Conservation (phyloP, 2,329 filamentous ascomycete species). For the Bipolaris bicolor region DNA sequence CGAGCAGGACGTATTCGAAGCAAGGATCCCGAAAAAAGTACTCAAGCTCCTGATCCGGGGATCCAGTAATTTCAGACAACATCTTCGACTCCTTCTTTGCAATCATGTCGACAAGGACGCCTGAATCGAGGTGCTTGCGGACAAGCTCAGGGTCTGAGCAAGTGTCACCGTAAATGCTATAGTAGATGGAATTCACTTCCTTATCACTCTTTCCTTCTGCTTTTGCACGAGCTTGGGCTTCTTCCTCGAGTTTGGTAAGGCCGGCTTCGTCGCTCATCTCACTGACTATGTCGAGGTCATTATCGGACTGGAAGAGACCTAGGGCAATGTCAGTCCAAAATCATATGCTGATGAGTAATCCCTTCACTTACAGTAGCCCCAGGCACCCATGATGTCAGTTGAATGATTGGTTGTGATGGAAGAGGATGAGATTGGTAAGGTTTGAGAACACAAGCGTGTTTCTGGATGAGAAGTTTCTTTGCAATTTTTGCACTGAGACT, state of each 20-base stretch:
- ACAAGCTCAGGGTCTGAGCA: constrained; percentile 24
- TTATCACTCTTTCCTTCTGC: constrained; percentile 16
- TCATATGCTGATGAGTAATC: accelerated
- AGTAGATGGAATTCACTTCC: constrained; percentile 13
- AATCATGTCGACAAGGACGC: constrained; percentile 20
- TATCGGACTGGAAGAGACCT: constrained; percentile 33
- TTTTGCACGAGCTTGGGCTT: constrained; percentile 17
- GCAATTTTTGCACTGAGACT: too few species aligned
- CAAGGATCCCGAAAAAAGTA: constrained; percentile 18
- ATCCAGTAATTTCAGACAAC: constrained; percentile 9
- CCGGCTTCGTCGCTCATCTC: constrained; percentile 22
- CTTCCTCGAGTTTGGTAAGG: constrained; percentile 19
- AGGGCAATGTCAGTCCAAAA: background rate
- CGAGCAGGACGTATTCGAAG: constrained; percentile 27
- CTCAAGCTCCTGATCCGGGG: constrained; percentile 6
- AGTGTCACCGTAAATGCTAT: constrained; percentile 12
- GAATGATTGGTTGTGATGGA: background rate
- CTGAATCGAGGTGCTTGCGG: constrained; percentile 26
- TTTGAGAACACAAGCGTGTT: too few species aligned
- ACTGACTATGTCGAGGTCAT: constrained; percentile 25
- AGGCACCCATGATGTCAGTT: background rate
- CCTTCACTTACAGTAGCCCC: background rate
- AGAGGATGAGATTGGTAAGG: too few species aligned
- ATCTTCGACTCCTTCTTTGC: constrained; percentile 20
- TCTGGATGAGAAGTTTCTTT: too few species aligned